Base-by-base conservation (phyloP, 345 rosid species). In the Conringia planisiliqua region DNA sequence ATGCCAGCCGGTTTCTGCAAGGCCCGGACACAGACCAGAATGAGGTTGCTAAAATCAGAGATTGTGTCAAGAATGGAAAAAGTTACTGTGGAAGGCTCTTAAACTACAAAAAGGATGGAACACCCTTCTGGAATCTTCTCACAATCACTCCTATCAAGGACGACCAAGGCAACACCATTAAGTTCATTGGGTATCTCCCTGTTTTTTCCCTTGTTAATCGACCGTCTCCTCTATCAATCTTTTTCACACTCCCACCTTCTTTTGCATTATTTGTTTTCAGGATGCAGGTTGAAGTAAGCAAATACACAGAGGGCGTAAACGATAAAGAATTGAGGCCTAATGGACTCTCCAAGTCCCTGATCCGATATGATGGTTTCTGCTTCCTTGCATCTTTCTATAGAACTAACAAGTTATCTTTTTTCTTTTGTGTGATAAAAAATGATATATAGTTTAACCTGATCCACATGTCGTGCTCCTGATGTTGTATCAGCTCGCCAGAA, bases 251-350 rank as follows among this genome's bases (percentile, higher is more conserved):
- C 27, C 38, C 61, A 42, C 50, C 2, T 62, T 27, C 29, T 61
- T 33, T 58, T n/a, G 3, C 6, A 46, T 74, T 9, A 11, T 55
- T 47, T 64, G 50, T 54, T 26, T 67, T 77, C 88, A 94, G 98
- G 71, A 95, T 95, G 99, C 99, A 95, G 87, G 99, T 95, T 55
- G 96, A 90, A 84, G 97, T 92, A 66, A 95, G 96, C 89, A 95
- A 95, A 74, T 86, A 86, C 81, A 95, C 97, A 0, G 99, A 95
- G 85, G 99, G 99, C 11, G 56, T 86, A 35, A 82, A 81, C 33
- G 89, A 95, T 47, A 89, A 85, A 71, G 90, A 73, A 51, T 27
- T 95, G 63, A 90, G 97, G 62, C 99, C 99, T 22, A 95, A 95
- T 66, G 97, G 99, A 71, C 80, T 89, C 85, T 83, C 96, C 18